Evolutionary conservation across 352 stramenopile species (phyloP), one percentile per base, ranked within the genome.

Genomic region (Globisporangium camurandrum): DNA sequence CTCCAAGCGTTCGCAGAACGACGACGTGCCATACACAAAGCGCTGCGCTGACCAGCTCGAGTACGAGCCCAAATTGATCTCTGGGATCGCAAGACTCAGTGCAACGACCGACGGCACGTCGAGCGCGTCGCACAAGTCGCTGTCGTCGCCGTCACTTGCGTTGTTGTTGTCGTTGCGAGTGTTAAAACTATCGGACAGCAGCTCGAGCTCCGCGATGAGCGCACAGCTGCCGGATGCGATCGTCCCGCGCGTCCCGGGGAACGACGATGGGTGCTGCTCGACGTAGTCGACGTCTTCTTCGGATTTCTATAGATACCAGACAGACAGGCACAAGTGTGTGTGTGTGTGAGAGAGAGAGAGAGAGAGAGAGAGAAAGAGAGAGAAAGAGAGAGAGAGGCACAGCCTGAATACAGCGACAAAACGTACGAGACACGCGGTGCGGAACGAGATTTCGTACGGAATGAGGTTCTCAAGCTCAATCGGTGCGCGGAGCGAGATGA

Each of bases 391-490:
- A 57, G 61, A 57, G 57, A 49, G n/a, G 23, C 11, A 10, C 51
- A 43, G 11, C 31, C 37, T 12, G 19, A 39, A 41, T 17, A n/a
- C 3, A 20, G 3, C 1, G 7, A 22, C 27, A 9, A 22, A n/a
- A 73, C 60, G 30, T 62, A 76, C 67, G 63, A 84, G 76, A 55
- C 77, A 88, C 17, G 86, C 72, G 1, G 76, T 86, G n/a, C 79
- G 74, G 38, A 85, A 88, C 6, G 68, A 71, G 9, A 91, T 49
- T 39, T 77, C 69, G 54, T 85, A 92, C 7, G 81, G 81, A 8
- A 89, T 52, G 4, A 92, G 59, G 40, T 92, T 92, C 51, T 92
- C 81, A 16, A 92, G 37, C 27, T 76, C 59, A 38, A 92, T 84
- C 16, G 78, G 78, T 10, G 82, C 66, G 9, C 71, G 71, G 27